Conservation (phyloP, 2,329 filamentous ascomycete genomes). For the Trichoderma sp. region DNA sequence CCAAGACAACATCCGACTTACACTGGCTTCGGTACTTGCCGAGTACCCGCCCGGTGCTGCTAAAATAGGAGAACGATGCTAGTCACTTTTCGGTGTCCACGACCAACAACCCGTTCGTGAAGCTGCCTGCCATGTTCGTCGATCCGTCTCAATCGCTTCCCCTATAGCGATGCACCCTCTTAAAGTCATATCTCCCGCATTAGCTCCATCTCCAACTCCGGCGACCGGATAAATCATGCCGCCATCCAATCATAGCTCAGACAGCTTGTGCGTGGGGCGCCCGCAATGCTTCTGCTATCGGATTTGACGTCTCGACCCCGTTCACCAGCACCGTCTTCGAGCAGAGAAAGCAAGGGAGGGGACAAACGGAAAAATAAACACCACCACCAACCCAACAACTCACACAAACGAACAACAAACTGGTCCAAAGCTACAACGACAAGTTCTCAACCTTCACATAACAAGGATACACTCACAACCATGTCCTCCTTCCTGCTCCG, state of each 20-base stretch:
- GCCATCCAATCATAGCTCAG: constrained; percentile 17
- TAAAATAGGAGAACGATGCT: background rate
- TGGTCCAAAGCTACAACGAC: background rate
- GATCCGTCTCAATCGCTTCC: background rate
- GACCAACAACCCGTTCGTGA: background rate
- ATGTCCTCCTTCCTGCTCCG: constrained; percentile 58
- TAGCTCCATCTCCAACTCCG: background rate
- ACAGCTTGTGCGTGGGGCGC: constrained; percentile 12
- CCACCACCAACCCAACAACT: background rate
- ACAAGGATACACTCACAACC: background rate
- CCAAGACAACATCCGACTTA: background rate
- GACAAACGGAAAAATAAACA: constrained; percentile 14
- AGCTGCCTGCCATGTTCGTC: background rate
- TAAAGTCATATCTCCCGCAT: constrained; percentile 2
- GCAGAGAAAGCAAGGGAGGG: background rate
- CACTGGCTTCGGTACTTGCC: background rate
- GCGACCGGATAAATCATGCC: background rate
- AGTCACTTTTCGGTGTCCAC: background rate
- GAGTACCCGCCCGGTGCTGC: background rate
- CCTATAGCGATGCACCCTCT: background rate
- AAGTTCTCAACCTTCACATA: background rate
- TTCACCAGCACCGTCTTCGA: background rate
- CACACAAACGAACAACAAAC: background rate
- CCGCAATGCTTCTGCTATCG: too few species aligned
- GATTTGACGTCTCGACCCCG: constrained; percentile 8